Evolutionary conservation across 768 basidiomycete species (phyloP).

Genomic region (Trametes punicea): DNA sequence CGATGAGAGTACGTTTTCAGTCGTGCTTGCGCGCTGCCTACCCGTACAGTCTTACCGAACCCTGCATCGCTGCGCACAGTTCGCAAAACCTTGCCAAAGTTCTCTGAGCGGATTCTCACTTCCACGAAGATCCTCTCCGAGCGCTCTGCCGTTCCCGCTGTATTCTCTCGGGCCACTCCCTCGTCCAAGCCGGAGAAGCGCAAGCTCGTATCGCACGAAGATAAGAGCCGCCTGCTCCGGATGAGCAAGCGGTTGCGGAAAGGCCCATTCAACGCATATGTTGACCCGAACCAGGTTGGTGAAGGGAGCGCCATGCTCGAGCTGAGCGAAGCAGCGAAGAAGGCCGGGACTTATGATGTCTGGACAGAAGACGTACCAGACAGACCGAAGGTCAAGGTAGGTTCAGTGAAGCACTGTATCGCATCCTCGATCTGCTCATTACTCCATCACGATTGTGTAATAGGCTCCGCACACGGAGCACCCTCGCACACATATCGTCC

Average conservation of each 20-base stretch:
- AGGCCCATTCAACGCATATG: constrained; percentile 68
- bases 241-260: constrained; percentile 71
- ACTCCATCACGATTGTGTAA: background rate
- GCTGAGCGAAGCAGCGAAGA: constrained; percentile 64
- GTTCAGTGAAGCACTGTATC: constrained; percentile 4
- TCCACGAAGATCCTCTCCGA: constrained; percentile 80
- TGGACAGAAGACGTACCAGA: constrained; percentile 42
- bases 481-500: constrained; percentile 50
- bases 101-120: constrained; percentile 50
- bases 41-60: background rate
- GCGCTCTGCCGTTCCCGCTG: constrained; percentile 85
- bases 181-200: constrained; percentile 34
- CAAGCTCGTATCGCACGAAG: constrained; percentile 54
- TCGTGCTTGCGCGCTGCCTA: background rate
- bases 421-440: background rate
- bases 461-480: constrained; percentile 49
- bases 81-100: constrained; percentile 54
- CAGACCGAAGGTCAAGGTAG: constrained; percentile 52
- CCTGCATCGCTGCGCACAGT: constrained; percentile 37
- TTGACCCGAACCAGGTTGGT: constrained; percentile 66
- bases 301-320: constrained; percentile 64
- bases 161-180: constrained; percentile 54
- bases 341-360: constrained; percentile 63
- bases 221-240: constrained; percentile 71
- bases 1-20: constrained; percentile 49